These are phyloP conservation scores for Rhizopogon sp. DNA, from an alignment of 768 basidiomycete species.

Conservation along the genomic window DNA sequence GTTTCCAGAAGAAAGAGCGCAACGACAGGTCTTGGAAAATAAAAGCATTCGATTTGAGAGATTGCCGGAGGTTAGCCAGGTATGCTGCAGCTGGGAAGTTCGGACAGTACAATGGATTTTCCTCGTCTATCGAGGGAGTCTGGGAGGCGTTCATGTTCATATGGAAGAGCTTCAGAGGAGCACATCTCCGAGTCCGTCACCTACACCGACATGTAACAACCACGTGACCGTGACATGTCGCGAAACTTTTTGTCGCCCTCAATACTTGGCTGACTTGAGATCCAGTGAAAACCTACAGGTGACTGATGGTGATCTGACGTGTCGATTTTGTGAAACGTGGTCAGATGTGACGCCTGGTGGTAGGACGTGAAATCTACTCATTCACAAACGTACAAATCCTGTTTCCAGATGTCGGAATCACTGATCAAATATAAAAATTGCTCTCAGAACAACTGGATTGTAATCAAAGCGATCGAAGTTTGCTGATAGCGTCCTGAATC, in stretches of 20 bases:
- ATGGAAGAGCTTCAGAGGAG: background rate
- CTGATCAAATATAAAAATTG: no score
- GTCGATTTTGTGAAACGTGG: no score
- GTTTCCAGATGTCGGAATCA: no score
- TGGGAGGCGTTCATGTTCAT: conserved; percentile 5
- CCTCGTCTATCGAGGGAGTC: conserved; percentile 39
- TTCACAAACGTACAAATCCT: no score
- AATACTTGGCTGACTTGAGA: no score
- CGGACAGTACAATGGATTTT: conserved; percentile 59
- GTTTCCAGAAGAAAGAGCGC: conserved; percentile 3
- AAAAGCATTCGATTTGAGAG: conserved; percentile 14
- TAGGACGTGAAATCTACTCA: no score
- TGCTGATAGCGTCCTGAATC: background rate
- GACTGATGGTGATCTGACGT: no score
- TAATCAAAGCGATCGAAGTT: background rate
- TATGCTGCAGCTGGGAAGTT: conserved; percentile 41
- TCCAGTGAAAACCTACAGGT: no score
- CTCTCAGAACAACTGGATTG: background rate
- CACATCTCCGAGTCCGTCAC: background rate
- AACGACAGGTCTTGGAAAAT: conserved; percentile 3
- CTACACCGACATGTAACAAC: background rate
- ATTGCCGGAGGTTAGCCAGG: conserved; percentile 39
- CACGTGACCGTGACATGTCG: background rate
- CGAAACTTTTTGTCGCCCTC: no score
- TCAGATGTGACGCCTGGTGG: no score